Conservation (phyloP, 257 asterid genomes). For the Solanum ossicruentum region DNA sequence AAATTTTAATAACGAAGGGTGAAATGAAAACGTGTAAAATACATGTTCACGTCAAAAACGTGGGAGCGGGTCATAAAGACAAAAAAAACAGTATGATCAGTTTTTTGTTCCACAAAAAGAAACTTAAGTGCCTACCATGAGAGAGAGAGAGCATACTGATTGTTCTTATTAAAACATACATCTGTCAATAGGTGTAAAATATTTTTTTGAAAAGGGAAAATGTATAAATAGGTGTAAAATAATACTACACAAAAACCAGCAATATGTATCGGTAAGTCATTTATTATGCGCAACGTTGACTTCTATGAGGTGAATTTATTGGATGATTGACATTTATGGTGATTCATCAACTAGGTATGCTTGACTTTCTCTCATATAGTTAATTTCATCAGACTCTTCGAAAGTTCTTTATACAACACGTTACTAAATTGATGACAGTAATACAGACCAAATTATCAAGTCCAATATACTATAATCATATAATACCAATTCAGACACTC, state of each 20-base stretch:
- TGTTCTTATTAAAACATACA: no score
- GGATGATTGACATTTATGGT: neutral
- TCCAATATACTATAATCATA: neutral
- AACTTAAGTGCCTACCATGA: neutral
- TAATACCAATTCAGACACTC: neutral
- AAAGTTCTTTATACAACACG: neutral
- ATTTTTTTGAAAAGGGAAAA: neutral
- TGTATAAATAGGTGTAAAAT: neutral
- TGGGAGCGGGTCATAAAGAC: neutral
- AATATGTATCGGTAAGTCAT: neutral
- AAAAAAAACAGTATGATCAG: neutral
- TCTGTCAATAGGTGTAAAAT: neutral
- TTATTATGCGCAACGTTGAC: neutral
- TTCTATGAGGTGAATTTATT: neutral
- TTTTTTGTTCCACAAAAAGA: neutral
- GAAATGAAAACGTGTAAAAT: neutral
- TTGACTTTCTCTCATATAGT: neutral
- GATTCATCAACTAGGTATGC: neutral
- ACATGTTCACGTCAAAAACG: neutral
- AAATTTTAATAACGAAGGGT: neutral
- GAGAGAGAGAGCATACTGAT: neutral
- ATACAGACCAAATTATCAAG: neutral
- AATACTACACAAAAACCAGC: neutral
- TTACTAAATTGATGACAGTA: neutral
- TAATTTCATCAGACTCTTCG: neutral